These are phyloP conservation scores for Pseudoturritis turrita DNA, from an alignment of 345 rosid species.

Conservation along the genomic window DNA sequence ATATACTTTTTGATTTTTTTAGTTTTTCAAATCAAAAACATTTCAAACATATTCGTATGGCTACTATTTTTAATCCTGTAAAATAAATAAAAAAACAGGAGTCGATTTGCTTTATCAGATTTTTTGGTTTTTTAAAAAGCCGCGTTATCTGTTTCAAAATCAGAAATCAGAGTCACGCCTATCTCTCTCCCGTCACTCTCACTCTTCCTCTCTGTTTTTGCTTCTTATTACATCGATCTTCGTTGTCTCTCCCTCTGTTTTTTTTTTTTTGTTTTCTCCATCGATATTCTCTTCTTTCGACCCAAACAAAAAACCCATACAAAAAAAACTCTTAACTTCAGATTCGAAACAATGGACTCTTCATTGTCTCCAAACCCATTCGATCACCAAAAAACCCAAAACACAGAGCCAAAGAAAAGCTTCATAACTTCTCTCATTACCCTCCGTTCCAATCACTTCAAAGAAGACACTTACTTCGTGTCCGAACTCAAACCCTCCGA, in stretches of 20 bases:
- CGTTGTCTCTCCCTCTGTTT: slow-evolving; percentile 10
- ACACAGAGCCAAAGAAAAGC: slow-evolving; percentile 49
- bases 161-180: slow-evolving; percentile 36
- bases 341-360: slow-evolving; percentile 39
- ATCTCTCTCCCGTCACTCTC: slow-evolving; percentile 25
- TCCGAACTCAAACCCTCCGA: slow-evolving; percentile 73
- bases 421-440: slow-evolving; percentile 66
- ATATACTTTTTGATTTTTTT: background rate
- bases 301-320: background rate
- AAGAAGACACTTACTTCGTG: slow-evolving; percentile 79
- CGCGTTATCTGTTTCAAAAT: slow-evolving; percentile 34
- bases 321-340: background rate
- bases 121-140: slow-evolving; percentile 19
- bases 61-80: background rate
- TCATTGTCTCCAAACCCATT: slow-evolving; percentile 43
- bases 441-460: slow-evolving; percentile 64
- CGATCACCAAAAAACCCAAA: slow-evolving; percentile 34
- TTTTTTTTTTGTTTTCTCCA: background rate
- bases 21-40: background rate
- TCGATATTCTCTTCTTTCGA: background rate
- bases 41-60: background rate
- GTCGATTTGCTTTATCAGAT: slow-evolving; percentile 23
- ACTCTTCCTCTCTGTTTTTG: slow-evolving; percentile 3
- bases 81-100: background rate
- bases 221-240: slow-evolving; percentile 26